Evolutionary conservation across 345 rosid species (phyloP).

Genomic region (Carallia pectinifolia): DNA sequence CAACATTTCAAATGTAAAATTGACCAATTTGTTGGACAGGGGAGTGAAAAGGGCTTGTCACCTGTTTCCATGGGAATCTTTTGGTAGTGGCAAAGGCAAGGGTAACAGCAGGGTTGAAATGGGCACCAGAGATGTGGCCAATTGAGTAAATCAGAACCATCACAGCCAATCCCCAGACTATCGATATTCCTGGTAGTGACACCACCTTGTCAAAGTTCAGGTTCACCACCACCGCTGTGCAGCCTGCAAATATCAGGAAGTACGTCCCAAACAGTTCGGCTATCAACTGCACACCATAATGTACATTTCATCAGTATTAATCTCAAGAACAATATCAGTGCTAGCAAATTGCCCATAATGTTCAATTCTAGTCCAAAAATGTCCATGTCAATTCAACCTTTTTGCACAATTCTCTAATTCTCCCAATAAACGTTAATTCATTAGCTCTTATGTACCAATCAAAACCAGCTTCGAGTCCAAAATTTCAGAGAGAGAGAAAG

Average conservation of each 20-base stretch:
- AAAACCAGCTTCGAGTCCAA: neutral
- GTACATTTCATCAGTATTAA: too few relatives aligned
- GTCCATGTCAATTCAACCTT: too few relatives aligned
- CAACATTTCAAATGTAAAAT: neutral
- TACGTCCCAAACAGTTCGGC: constrained; percentile 87
- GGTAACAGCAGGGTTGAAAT: constrained; percentile 95
- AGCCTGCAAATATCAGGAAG: constrained; percentile 90
- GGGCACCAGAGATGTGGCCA: constrained; percentile 97
- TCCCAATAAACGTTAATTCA: too few relatives aligned
- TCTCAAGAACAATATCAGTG: too few relatives aligned
- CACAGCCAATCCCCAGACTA: constrained; percentile 87
- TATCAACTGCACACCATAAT: constrained; percentile 41
- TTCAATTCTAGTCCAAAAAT: too few relatives aligned
- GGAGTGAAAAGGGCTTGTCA: neutral
- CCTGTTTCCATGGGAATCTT: constrained; percentile 84
- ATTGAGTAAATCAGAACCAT: constrained; percentile 80
- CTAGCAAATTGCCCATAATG: too few relatives aligned
- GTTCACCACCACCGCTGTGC: constrained; percentile 74
- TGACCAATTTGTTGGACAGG: neutral
- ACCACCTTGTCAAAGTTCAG: constrained; percentile 55
- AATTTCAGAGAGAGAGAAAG: too few relatives aligned
- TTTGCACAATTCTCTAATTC: too few relatives aligned
- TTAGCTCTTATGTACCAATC: too few relatives aligned
- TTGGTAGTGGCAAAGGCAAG: constrained; percentile 80
- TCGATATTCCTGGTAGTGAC: constrained; percentile 69